phyloP scores from a whole-genome alignment of 192 early-diverging fungal species.

The Linnemannia hyalina region DNA sequence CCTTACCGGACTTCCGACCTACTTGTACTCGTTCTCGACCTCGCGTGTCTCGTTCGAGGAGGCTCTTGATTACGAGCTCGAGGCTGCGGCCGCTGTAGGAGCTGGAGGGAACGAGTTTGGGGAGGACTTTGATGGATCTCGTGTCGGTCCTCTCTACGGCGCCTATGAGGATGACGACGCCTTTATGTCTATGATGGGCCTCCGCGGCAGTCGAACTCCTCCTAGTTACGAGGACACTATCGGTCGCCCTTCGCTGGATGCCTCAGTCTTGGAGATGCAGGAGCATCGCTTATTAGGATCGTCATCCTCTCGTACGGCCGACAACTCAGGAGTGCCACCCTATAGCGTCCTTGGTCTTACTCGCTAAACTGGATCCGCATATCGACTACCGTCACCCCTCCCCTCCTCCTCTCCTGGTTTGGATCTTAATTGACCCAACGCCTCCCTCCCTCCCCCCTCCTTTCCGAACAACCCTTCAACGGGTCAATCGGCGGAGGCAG shows the following conservation, averaged over 20 bases:
- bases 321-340: not conserved
- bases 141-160: constrained; percentile 41
- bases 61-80: constrained; percentile 46
- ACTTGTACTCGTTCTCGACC: constrained; percentile 52
- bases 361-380: constrained; percentile 5
- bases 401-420: not conserved
- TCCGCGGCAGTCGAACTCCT: constrained; percentile 47
- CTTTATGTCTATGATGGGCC: constrained; percentile 52
- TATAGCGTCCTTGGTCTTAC: constrained; percentile 12
- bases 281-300: not conserved
- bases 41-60: constrained; percentile 50
- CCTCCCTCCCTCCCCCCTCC: not conserved
- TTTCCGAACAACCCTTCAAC: not conserved
- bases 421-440: not conserved
- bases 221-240: constrained; percentile 50
- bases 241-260: constrained; percentile 40
- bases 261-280: constrained; percentile 34
- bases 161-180: constrained; percentile 53
- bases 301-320: constrained; percentile 1
- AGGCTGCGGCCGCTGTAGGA: constrained; percentile 20
- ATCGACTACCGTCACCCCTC: not conserved
- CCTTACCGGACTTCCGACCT: constrained; percentile 40
- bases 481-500: not conserved
- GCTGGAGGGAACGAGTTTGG: not conserved
- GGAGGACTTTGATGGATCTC: constrained; percentile 14